phyloP scores from a whole-genome alignment of 2,329 filamentous ascomycete species.

The Paraphoma sp. region DNA sequence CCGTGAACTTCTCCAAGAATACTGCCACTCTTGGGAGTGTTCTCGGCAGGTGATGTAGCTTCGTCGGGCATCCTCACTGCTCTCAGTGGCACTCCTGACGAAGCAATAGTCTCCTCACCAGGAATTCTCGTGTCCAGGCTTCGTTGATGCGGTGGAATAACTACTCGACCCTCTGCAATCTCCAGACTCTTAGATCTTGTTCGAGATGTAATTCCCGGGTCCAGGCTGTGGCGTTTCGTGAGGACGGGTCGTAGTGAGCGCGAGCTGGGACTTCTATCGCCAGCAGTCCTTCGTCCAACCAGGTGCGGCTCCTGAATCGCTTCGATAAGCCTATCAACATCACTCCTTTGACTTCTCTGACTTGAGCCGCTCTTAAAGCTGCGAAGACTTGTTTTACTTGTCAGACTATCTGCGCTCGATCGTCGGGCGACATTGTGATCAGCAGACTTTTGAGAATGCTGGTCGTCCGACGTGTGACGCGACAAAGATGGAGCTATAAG shows the following conservation, averaged over 20 bases:
- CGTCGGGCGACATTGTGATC: slow-evolving; percentile 18
- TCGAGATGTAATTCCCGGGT: slow-evolving; percentile 11
- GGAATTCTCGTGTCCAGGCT: slow-evolving; percentile 53
- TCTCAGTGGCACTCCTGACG: slow-evolving; percentile 52
- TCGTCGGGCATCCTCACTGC: slow-evolving; percentile 58
- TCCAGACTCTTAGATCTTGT: slow-evolving; percentile 38
- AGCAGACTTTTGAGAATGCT: background rate
- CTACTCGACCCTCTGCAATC: slow-evolving; percentile 8
- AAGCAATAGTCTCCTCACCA: slow-evolving; percentile 49
- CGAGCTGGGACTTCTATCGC: slow-evolving; percentile 26
- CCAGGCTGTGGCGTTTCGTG: slow-evolving; percentile 36
- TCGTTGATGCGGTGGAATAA: slow-evolving; percentile 36
- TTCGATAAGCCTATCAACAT: slow-evolving; percentile 74
- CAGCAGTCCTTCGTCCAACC: slow-evolving; percentile 23
- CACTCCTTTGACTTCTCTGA: slow-evolving; percentile 61
- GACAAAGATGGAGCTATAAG: slow-evolving; percentile 57
- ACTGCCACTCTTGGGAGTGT: slow-evolving; percentile 17
- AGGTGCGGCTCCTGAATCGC: slow-evolving; percentile 69
- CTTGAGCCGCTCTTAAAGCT: slow-evolving; percentile 58
- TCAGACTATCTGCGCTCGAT: slow-evolving; percentile 53
- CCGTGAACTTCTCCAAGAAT: slow-evolving; percentile 40
- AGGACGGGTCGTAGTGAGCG: slow-evolving; percentile 32
- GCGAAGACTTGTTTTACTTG: slow-evolving; percentile 57
- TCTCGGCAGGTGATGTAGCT: slow-evolving; percentile 13
- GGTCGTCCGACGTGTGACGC: slow-evolving; percentile 26